Conservation (phyloP, 345 rosid genomes). For the Brassica juncea region DNA sequence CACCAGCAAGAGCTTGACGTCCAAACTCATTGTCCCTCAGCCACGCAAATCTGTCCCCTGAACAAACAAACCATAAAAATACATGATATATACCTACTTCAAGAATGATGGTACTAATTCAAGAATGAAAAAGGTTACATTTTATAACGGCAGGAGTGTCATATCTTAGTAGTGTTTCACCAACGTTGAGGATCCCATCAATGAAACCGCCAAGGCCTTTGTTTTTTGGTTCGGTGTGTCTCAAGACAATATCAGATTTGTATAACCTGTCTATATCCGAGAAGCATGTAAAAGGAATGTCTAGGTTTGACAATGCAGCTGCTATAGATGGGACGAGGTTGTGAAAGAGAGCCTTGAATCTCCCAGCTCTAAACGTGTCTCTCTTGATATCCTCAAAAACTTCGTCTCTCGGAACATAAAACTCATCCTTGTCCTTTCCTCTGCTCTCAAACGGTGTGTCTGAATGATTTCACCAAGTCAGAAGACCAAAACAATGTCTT, state of each 20-base stretch:
- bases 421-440: conserved; percentile 78
- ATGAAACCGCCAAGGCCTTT: conserved; percentile 30
- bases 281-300: conserved; percentile 80
- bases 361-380: conserved; percentile 77
- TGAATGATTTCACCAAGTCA: conserved; percentile 27
- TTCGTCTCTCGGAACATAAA: conserved; percentile 92
- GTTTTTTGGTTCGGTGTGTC: conserved; percentile 41
- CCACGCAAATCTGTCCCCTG: conserved; percentile 97
- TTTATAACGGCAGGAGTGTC: conserved; percentile 79
- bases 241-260: conserved; percentile 58
- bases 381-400: conserved; percentile 90
- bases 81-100: not conserved
- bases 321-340: conserved; percentile 87
- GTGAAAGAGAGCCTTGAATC: conserved; percentile 85
- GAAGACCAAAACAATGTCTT: not conserved
- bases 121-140: conserved; percentile 42
- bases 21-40: conserved; percentile 88
- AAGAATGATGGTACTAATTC: not conserved
- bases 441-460: conserved; percentile 74
- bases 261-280: conserved; percentile 88
- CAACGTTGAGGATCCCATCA: conserved; percentile 50
- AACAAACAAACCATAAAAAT: conserved; percentile 11
- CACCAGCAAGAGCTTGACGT: conserved; percentile 89
- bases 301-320: conserved; percentile 74
- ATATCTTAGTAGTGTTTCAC: conserved; percentile 65